Base-by-base conservation (phyloP, 345 rosid species). In the Murraya paniculata region DNA sequence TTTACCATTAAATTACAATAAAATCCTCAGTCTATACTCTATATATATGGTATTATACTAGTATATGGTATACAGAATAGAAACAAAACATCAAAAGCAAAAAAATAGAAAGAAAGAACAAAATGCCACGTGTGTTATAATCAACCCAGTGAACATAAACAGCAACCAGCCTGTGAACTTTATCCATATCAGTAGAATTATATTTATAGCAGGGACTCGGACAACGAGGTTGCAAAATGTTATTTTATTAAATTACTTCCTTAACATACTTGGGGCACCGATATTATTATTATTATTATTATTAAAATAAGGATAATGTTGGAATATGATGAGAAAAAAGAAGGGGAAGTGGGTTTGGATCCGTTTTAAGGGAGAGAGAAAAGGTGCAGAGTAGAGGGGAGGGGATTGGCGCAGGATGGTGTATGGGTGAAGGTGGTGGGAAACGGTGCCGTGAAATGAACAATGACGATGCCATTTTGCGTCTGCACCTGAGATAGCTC, bases 301-400 rank as follows among this genome's bases (percentile, higher is more conserved):
- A 57, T n/a, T 7, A 18, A 45, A 74, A 68, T 2, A 33, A 10
- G 16, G 50, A 45, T 5, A 5, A 56, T 27, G 36, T 69, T 70
- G 30, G 33, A 53, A 27, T 59, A 45, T 4, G 71, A 71, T 16
- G 45, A 57, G 57, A 19, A 68, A 41, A 78, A 28, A 58, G 58
- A 68, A 67, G 30, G 30, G 8, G 22, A 70, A 62, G 62, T 13
- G 16, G 36, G 33, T 59, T 78, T 81, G 88, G 90, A 88, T 88
- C 87, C 86, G 86, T 68, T 80, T 87, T 65, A 64, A 82, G 89
- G 77, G 89, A 74, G 81, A 65, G 79, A 22, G 74, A 66, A 30
- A 50, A 60, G 30, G 30, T 10, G 31, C 73, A 36, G 61, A 3
- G 13, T 13, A 61, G 56, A 36, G 78, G 65, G 78, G 75, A 13